Base-by-base conservation (phyloP, 257 asterid species). In the Petunia secreta region DNA sequence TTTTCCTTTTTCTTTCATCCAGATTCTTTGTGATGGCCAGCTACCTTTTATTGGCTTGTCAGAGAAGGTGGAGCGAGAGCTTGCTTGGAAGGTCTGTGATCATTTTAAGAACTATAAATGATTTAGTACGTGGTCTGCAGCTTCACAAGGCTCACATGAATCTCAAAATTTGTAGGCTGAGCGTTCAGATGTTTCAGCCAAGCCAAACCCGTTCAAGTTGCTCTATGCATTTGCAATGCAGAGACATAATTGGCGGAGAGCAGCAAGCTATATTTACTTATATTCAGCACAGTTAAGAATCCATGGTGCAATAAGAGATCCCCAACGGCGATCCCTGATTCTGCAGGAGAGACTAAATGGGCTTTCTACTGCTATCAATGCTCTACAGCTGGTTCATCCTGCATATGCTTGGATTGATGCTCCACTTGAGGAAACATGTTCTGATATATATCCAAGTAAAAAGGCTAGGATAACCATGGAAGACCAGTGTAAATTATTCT, bases 21-120 rank as follows among this genome's bases (percentile, higher is more conserved):
- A 95, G 99, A 86, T 95, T 83, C 94, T 95, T 80, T 95, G 99
- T 86, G 87, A 93, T 85, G 98, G 98, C 67, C 95, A 91, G 89
- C 91, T 95, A 65, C 98, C 99, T 6, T 89, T 95, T 88, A 89
- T 93, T 88, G 97, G 99, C 77, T 90, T 93, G 78, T 89, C 84
- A 71, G 98, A 95, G 75, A 95, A 90, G 88, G 98, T 92, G 60
- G 98, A 90, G 87, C 90, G 87, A 75, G 99, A 95, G 91, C 99
- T 95, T 86, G 92, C 89, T 83, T 89, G 97, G 97, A 95, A 93
- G 99, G 99, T 95, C 76, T 83, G 88, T 59, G 10, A 57, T 82
- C 38, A 79, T 65, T 11, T 77, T 55, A 77, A 36, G n/a, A 77
- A 43, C 63, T 65, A 65, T 63, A 78, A 64, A 10, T 67, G 55